Evolutionary conservation across 805 yeast genomes (phyloP), one percentile per base, ranked within the genome.

Genomic region (Candida tallmaniae): DNA sequence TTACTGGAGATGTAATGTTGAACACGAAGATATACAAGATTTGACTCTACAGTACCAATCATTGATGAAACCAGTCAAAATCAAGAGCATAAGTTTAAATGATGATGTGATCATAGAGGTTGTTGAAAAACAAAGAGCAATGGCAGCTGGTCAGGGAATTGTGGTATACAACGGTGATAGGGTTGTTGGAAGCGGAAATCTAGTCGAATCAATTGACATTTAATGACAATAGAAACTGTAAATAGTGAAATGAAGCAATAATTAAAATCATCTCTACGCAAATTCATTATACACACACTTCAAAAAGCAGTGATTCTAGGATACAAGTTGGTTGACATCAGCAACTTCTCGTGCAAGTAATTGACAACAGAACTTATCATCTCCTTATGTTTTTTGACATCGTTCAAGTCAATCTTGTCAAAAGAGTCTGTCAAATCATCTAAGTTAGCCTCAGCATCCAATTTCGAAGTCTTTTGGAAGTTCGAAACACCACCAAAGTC

Each of bases 141-240:
- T 93, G 51, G 89, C 96, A 0, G 85, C 89, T 0, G 98, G 97
- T 0, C 98, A 90, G 54, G 80, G 75, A 45, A 59, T 87, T 12
- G 95, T 84, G 0, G 52, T 90, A 5, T 93, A 89, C 54, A 59
- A 72, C 26, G 74, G 71, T 2, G 80, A 78, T 30, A 59, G 75
- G 35, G 80, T 90, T 0, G 48, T 89, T 8, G 97, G 96, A 3
- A 48, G 59, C 19, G 68, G 68, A 1, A 44, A 56, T 1, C 41
- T 61, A 2, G 25, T 34, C 10, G 38, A 39, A 23, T 41, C 54
- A 13, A 16, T 27, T 13, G 15, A 32, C 21, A 8, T 7, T n/a
- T 6, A 20, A 10, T 20, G 5, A 29, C 19, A 9, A 20, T 16
- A 16, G 7, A 28, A 11, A 6, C 5, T 29, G 26, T 21, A 29